Evolutionary conservation across 139 green algal species (phyloP).

Genomic region (Haematococcus lacustris): DNA sequence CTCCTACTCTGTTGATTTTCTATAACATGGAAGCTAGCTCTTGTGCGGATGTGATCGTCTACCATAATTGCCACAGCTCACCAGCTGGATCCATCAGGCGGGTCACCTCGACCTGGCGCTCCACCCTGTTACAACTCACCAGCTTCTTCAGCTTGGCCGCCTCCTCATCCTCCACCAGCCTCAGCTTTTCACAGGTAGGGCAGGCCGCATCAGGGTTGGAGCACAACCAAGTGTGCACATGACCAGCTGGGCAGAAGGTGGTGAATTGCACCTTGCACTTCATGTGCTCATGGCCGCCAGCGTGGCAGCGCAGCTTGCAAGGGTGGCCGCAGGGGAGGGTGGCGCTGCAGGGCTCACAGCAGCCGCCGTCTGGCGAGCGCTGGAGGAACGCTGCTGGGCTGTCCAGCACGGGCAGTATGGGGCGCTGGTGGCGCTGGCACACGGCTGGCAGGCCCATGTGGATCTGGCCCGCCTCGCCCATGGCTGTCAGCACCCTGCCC

Average conservation of each 20-base stretch:
- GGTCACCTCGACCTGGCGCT: too few relatives aligned
- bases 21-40: too few relatives aligned
- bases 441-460: constrained; percentile 29
- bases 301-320: constrained; percentile 42
- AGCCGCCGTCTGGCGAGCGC: constrained; percentile 44
- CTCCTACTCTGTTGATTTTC: too few relatives aligned
- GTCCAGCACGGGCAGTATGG: constrained; percentile 3
- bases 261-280: constrained; percentile 31
- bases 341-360: constrained; percentile 34
- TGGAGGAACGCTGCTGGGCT: constrained; percentile 23
- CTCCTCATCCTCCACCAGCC: constrained; percentile 10
- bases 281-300: constrained; percentile 20
- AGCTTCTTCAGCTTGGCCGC: constrained; percentile 5
- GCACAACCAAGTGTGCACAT: constrained; percentile 19
- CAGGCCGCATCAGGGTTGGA: neutral
- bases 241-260: constrained; percentile 18
- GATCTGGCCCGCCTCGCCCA: constrained; percentile 15
- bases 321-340: constrained; percentile 50
- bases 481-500: constrained; percentile 20
- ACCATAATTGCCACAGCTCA: too few relatives aligned
- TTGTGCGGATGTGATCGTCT: too few relatives aligned
- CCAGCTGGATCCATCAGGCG: neutral
- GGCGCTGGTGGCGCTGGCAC: constrained; percentile 42
- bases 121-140: constrained; percentile 12
- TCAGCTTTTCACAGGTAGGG: constrained; percentile 13